Base-by-base conservation (phyloP, 192 early-diverging fungal genomes). In the Coemansia sp. region DNA sequence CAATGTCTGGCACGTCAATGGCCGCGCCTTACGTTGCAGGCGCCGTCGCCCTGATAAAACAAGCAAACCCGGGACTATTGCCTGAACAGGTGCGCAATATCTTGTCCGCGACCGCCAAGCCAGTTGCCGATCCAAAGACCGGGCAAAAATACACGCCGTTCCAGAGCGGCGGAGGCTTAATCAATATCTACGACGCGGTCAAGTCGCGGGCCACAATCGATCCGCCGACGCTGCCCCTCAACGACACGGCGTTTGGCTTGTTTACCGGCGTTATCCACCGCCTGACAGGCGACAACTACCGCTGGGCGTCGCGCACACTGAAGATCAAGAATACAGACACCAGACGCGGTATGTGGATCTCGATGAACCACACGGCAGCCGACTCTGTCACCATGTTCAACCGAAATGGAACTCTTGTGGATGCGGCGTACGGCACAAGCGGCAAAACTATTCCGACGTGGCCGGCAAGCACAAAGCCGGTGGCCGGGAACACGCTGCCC, bases 1-100 rank as follows among this genome's bases (percentile, higher is more conserved):
- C 75, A 10, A 26, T 76, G 19, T 80, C 82, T 12, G 92, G 90
- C n/a, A 92, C 92, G 11, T 89, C 86, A 27, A 91, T 92, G 92
- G 80, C 92, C 8, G 75, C 80, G 29, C 89, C 91, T 0, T 87
- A 88, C 56, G 61, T 86, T 15, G 76, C 85, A 14, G 91, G 90
- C 9, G 58, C 82, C 3, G 64, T 82, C 1, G 90, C 88, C 1
- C 63, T 94, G 20, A 58, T 86, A 12, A 65, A 81, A 39, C 79
- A 87, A 44, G 70, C 70, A 4, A 50, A 58, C 17, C 79, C 78
- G 10, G 40, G 55, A 4, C 38, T 63, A 22, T 34, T 21, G 2
- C 47, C 44, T 41, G 43, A 36, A 11, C 53, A 57, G 20, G 48
- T 63, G 11, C 28, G 70, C 9, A 60, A 67, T 5, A 55, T 72